Evolutionary conservation across 1,284 basidiomycete species (phyloP).

Genomic region (Apiotrichum siamense): DNA sequence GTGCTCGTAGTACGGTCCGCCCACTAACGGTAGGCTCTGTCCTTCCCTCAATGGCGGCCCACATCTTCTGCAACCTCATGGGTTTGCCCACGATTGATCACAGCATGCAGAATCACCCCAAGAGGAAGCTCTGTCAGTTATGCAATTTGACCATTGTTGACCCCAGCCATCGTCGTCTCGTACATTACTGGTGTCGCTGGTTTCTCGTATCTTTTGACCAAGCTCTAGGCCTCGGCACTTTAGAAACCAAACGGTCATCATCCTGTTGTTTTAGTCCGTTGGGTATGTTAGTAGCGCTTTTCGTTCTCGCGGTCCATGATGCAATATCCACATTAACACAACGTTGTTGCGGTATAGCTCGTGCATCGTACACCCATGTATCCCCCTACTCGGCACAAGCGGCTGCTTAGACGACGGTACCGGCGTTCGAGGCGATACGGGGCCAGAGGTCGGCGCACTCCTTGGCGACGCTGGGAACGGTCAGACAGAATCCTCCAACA

Average conservation of each 20-base stretch:
- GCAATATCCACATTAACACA: background rate
- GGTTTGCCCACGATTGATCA: constrained; percentile 52
- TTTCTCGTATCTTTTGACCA: constrained; percentile 24
- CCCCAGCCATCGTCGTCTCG: constrained; percentile 24
- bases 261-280: background rate
- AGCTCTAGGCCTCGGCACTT: too few species aligned
- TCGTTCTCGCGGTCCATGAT: background rate
- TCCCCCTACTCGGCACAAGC: constrained; percentile 9
- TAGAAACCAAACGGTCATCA: too few species aligned
- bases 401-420: constrained; percentile 74
- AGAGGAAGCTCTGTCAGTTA: constrained; percentile 24
- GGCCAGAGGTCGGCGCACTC: constrained; percentile 90
- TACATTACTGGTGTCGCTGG: constrained; percentile 42
- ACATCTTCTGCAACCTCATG: constrained; percentile 92
- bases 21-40: constrained; percentile 33
- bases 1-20: background rate
- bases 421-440: constrained; percentile 97
- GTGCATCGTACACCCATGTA: constrained; percentile 24
- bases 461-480: constrained; percentile 39
- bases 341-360: constrained; percentile 14
- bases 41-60: constrained; percentile 60
- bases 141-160: background rate
- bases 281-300: background rate
- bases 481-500: background rate
- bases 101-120: constrained; percentile 34